Base-by-base conservation (phyloP, 306 rosid species). In the Castanea sativa region DNA sequence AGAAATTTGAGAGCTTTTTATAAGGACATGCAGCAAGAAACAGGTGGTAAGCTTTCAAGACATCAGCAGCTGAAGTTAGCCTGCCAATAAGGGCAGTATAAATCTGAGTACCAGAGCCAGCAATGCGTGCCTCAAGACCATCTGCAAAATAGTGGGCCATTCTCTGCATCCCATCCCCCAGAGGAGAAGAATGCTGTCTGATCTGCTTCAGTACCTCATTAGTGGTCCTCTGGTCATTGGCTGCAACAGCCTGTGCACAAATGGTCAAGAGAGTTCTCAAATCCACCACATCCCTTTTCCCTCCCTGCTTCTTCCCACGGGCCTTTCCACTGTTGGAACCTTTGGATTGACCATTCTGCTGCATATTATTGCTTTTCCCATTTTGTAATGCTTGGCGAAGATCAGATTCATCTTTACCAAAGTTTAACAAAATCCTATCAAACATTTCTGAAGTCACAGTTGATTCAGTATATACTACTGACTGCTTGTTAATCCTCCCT, bases 11-110 rank as follows among this genome's bases (percentile, higher is more conserved):
- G 5, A 85, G 80, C 80, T 78, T 81, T 72, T 4, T 81, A 52
- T 78, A 85, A n/a, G 88, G 87, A 75, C 88, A 85, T 8, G 78
- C 83, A 2, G 67, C 78, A 19, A 85, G 83, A 81, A 81, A 74
- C 18, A 81, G 75, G 69, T 85, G 83, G 88, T 85, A 85, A 23
- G 83, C 88, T 76, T 81, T 85, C 79, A 85, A 74, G 60, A 85
- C 3, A 77, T 61, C 85, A 35, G 85, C 88, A 43, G 88, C 81
- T 15, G 81, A 85, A 53, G 85, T 72, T 41, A 71, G 85, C 85
- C 59, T 81, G 73, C 72, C 15, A 60, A 85, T 73, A 55, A 85
- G 83, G 73, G 72, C 78, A 19, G 52, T 85, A 82, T 75, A 78
- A 29, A 78, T 81, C 57, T 64, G 75, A 64, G 87, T 80, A 56